Base-by-base conservation (phyloP, 2,329 filamentous ascomycete species). In the Elsinoe batatas region DNA sequence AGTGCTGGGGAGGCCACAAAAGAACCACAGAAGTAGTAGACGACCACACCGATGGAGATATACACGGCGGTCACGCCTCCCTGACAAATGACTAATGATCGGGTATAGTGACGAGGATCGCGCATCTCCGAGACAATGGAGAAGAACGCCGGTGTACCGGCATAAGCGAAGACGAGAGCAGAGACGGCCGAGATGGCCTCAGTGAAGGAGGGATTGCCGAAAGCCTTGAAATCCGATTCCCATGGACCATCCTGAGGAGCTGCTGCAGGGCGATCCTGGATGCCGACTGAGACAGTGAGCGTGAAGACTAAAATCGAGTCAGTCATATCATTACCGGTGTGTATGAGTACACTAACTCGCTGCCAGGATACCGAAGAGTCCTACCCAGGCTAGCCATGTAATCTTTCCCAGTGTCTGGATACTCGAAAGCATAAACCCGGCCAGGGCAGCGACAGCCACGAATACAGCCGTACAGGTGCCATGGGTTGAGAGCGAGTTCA, bases 1-100 rank as follows among this genome's bases (percentile, higher is more conserved):
- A 78, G 67, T 1, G 74, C 73, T 0, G 75, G 75, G 0, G 73
- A 76, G 0, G 74, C 69, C 3, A 78, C 71, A 51, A 69, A 74
- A 0, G 70, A 71, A 0, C 75, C 75, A 58, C 72, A 75, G 60
- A 64, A 77, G 57, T 70, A 71, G 63, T 77, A 77, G 2, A 77
- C 69, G 0, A 76, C 69, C 2, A 67, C 58, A 7, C 68, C 68
- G 26, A 74, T 67, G 4, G 64, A 58, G n/a, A 70, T 61, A 42
- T 74, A 73, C 2, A 68, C 57, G 20, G 56, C 36, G 2, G 58
- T 61, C 18, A 65, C 58, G 4, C 57, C 44, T 3, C 46, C 40
- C 35, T 63, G 59, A 42, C 59, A 64, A 50, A 67, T 64, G 30
- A 69, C 56, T 53, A 73, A 56, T 0, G 69, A 58, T 13, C 63